A percentile compares a stretch with the other conserved stretches of the same genome.
Conservation (phyloP, 768 basidiomycete genomes). For the Leccinum subgranulosum region DNA sequence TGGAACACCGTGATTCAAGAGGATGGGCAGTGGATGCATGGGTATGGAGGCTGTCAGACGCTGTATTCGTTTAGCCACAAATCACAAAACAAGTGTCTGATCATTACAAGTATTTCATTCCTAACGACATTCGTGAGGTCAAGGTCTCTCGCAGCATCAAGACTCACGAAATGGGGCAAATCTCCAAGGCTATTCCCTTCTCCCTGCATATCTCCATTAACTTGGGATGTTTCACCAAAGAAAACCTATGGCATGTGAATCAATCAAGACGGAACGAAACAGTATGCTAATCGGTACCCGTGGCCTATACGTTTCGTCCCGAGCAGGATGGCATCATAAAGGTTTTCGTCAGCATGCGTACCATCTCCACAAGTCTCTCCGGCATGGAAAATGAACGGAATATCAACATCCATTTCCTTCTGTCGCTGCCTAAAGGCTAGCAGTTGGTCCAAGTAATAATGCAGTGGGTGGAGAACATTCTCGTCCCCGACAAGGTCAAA, state of each 20-base stretch:
- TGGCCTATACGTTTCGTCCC: constrained; percentile 82
- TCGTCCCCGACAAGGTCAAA: constrained; percentile 84
- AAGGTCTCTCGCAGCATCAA: background rate
- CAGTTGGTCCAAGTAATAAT: constrained; percentile 59
- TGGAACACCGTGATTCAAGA: constrained; percentile 70
- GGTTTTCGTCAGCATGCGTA: constrained; percentile 61
- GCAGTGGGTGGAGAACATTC: constrained; percentile 55
- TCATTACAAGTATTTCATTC: constrained; percentile 67
- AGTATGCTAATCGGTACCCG: constrained; percentile 43
- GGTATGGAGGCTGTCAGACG: constrained; percentile 77
- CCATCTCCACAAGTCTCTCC: constrained; percentile 83
- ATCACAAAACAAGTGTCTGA: background rate
- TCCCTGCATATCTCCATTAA: constrained; percentile 66
- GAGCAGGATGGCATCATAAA: constrained; percentile 76
- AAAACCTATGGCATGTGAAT: constrained; percentile 45
- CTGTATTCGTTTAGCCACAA: constrained; percentile 30
- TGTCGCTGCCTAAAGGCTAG: constrained; percentile 56
- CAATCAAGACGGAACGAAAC: background rate
- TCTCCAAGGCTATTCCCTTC: constrained; percentile 61
- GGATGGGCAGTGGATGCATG: constrained; percentile 70
- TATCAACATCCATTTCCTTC: constrained; percentile 49
- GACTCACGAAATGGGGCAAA: constrained; percentile 79
- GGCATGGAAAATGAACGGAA: constrained; percentile 79
- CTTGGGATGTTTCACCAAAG: constrained; percentile 73
- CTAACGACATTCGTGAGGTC: constrained; percentile 32